Evolutionary conservation across 306 rosid species (phyloP), one percentile per base, ranked within the genome.

Genomic region (Trichosanthes cucumerina): DNA sequence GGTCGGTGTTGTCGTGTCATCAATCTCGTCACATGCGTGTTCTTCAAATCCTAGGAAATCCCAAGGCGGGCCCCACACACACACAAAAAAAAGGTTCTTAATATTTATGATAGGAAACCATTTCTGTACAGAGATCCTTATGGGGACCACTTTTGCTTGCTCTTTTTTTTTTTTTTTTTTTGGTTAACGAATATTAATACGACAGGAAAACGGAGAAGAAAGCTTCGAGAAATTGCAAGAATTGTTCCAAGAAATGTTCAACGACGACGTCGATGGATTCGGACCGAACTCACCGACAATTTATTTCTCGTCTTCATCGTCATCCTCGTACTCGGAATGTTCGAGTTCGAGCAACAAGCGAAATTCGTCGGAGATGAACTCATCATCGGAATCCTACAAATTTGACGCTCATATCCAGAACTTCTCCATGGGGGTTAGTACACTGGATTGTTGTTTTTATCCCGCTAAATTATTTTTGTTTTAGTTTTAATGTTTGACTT

Each of bases 361-460:
- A 62, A 86, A 80, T 70, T 86, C 93, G 7, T 68, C 86, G 1
- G 89, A 88, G 3, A 85, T 89, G 88, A 70, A 70, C 38, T 76
- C 77, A 2, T 23, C 41, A 11, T 83, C 65, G 13, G 83, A 75
- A 43, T 79, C 91, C 34, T 82, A 82, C 21, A 83, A 60, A 77
- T 88, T 88, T 31, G 80, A 72, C 11, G 23, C 84, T 34, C 81
- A 80, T 71, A 76, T 81, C 73, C 91, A 82, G 72, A 82, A 38
- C 68, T 96, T 92, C 82, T 88, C 92, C 79, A 69, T 90, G 44
- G 98, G 97, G 98, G 99, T 95, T 50, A 84, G 98, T 23, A 1
- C n/a, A 24, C 16, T 8, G 7, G 15, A 2, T 9, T 14, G 7
- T 34, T 9, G 34, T 33, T 16, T 1, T 64, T 53, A 6, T 16